Percentiles rank a stretch among this genome's conserved stretches.
These are phyloP conservation scores for Microthyrium microscopicum DNA, from an alignment of 2,329 filamentous ascomycete species.

Conservation along the genomic window DNA sequence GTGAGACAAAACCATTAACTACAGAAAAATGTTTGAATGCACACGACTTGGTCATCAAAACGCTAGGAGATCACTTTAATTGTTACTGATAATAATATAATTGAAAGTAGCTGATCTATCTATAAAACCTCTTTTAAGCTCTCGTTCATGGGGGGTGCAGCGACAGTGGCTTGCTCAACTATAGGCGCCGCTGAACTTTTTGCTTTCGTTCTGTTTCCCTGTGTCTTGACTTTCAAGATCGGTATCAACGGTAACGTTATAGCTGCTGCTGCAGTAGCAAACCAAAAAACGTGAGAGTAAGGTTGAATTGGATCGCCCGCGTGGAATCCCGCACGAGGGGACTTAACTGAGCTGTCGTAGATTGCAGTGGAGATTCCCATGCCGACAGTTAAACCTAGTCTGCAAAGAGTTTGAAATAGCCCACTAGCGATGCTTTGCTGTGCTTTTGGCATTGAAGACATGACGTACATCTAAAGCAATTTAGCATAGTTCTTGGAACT, in stretches of 20 bases:
- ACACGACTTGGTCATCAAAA: no score
- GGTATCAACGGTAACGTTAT: slow-evolving; percentile 31
- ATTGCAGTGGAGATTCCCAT: slow-evolving; percentile 47
- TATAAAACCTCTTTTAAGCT: no score
- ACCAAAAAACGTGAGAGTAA: slow-evolving; percentile 36
- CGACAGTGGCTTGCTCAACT: no score
- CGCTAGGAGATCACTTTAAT: no score
- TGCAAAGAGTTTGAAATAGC: slow-evolving; percentile 50
- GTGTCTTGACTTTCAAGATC: slow-evolving; percentile 37
- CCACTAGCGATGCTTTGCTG: slow-evolving; percentile 51
- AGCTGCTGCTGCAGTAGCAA: slow-evolving; percentile 27
- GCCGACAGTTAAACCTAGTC: slow-evolving; percentile 41
- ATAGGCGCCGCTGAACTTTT: no score
- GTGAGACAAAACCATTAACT: no score
- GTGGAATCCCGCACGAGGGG: slow-evolving; percentile 23
- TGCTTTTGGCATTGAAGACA: slow-evolving; percentile 44
- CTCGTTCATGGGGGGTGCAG: no score
- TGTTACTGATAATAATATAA: no score
- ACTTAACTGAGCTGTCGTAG: slow-evolving; percentile 29
- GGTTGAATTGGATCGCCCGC: slow-evolving; percentile 29
- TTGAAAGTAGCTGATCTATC: no score
- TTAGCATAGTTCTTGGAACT: background rate
- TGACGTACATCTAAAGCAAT: slow-evolving; percentile 44
- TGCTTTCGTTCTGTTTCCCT: slow-evolving; percentile 30
- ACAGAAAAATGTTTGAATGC: no score